Conservation (phyloP, 1,139 yeast genomes). For the Geotrichum restrictum region DNA sequence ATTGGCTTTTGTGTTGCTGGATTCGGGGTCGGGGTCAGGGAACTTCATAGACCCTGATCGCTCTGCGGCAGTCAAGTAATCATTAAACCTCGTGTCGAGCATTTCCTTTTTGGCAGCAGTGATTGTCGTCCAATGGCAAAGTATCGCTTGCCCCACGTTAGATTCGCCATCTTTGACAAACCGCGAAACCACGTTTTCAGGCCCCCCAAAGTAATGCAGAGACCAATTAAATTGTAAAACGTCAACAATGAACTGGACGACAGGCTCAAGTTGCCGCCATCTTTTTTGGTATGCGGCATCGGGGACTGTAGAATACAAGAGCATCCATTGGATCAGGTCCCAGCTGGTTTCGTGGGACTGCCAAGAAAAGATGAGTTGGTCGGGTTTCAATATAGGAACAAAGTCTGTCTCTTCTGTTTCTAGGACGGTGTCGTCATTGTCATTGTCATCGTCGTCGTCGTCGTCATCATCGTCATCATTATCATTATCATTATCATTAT, state of each 20-base stretch:
- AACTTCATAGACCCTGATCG: background rate
- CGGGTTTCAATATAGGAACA: background rate
- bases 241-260: background rate
- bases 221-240: background rate
- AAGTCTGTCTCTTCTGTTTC: background rate
- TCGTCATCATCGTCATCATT: background rate
- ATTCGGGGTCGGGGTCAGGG: background rate
- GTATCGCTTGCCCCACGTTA: background rate
- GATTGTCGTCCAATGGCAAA: constrained; percentile 7
- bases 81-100: background rate
- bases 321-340: constrained; percentile 5
- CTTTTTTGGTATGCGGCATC: background rate
- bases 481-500: background rate
- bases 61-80: background rate
- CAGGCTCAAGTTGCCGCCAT: constrained; percentile 12
- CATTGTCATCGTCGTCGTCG: constrained; percentile 5
- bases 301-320: constrained; percentile 9
- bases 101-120: background rate
- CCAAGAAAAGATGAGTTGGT: constrained; percentile 3
- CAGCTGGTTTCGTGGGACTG: background rate
- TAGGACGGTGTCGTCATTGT: background rate
- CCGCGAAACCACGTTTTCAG: background rate
- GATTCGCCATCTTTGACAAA: background rate
- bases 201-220: too few species aligned
- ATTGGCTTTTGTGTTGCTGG: background rate